Evolutionary conservation across 2,329 filamentous ascomycete species (phyloP).

Genomic region (Fusarium oligoseptatum): DNA sequence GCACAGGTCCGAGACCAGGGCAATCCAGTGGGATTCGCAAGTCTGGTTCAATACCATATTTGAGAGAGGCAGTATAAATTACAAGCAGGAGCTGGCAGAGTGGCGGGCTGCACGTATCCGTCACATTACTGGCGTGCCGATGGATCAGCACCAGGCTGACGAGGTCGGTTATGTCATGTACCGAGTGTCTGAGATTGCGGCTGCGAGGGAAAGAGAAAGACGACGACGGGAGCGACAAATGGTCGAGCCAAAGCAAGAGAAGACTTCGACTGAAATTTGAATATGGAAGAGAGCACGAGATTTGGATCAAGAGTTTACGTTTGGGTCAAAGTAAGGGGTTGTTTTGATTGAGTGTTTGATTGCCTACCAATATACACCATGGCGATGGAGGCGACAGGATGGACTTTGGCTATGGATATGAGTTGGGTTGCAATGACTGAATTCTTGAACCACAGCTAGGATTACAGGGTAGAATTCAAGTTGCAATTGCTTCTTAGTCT

Average conservation of each 20-base stretch:
- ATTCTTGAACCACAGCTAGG: not conserved
- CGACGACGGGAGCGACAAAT: not conserved
- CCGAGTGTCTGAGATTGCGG: not conserved
- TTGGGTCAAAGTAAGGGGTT: not conserved
- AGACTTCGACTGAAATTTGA: not conserved
- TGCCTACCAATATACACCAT: not conserved
- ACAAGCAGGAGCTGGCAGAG: not conserved
- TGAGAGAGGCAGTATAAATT: not conserved
- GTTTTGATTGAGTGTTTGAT: not conserved
- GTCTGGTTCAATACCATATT: not conserved
- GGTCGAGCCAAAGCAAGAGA: too few relatives aligned
- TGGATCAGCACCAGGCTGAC: not conserved
- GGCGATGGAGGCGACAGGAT: not conserved
- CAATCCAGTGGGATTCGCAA: constrained; percentile 14
- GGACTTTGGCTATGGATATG: not conserved
- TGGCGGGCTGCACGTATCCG: constrained; percentile 12
- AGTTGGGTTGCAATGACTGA: not conserved
- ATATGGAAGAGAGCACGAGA: not conserved
- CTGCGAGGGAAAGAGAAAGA: not conserved
- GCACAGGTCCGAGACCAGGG: constrained; percentile 7
- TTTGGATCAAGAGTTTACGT: not conserved
- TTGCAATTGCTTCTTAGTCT: not conserved
- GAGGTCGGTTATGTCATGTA: not conserved
- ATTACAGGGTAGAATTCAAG: not conserved
- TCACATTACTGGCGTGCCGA: not conserved